Evolutionary conservation across 75 land plant species (phyloP).

Genomic region (Selaginella tamariscina): DNA sequence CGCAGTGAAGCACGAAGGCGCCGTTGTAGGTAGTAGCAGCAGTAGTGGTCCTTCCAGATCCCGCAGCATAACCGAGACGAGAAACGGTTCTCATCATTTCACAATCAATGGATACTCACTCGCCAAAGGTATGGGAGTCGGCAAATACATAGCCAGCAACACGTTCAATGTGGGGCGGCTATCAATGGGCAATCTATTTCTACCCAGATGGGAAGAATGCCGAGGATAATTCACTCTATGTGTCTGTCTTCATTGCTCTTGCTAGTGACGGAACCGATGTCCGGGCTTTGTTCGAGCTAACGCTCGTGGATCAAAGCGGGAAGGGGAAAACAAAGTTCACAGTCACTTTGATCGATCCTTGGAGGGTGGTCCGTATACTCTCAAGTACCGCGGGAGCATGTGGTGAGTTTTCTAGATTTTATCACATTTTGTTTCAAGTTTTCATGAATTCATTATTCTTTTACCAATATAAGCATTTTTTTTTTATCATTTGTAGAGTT

Average conservation of each 20-base stretch:
- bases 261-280: constrained; percentile 10
- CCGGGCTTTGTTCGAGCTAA: constrained; percentile 7
- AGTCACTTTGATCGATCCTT: constrained; percentile 12
- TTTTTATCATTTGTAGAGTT: neutral
- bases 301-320: constrained; percentile 9
- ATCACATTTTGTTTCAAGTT: neutral
- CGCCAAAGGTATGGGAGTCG: constrained; percentile 8
- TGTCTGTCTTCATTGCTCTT: constrained; percentile 6
- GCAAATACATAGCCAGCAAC: constrained; percentile 12
- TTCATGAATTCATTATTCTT: neutral
- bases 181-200: constrained; percentile 10
- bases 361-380: constrained; percentile 7
- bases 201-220: constrained; percentile 11
- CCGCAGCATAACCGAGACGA: constrained; percentile 11
- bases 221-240: constrained; percentile 9
- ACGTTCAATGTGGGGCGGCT: neutral
- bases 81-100: constrained; percentile 7
- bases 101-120: constrained; percentile 7
- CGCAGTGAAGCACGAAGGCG: neutral
- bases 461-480: neutral
- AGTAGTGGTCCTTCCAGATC: neutral
- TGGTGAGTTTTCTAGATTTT: constrained; percentile 1
- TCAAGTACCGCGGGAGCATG: constrained; percentile 8
- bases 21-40: too few relatives aligned
- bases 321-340: constrained; percentile 10